Evolutionary conservation across 2,329 filamentous ascomycete species (phyloP).

Genomic region (Zymoseptoria tritici): DNA sequence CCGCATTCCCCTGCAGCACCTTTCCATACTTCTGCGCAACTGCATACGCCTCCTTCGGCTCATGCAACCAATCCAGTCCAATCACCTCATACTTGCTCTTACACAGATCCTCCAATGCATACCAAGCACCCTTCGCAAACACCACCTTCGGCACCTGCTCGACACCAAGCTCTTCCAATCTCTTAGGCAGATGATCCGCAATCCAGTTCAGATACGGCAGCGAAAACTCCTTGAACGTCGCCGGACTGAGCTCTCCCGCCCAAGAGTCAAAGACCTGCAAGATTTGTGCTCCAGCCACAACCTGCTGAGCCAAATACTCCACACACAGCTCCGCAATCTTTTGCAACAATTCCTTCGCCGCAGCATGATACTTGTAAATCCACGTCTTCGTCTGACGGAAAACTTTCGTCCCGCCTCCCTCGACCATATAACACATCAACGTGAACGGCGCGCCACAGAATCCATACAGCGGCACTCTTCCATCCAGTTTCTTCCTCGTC

Average conservation of each 20-base stretch:
- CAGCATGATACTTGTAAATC: slow-evolving; percentile 82
- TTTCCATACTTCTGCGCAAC: slow-evolving; percentile 62
- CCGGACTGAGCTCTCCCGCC: slow-evolving; percentile 86
- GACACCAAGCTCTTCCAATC: slow-evolving; percentile 64
- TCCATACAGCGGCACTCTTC: slow-evolving; percentile 85
- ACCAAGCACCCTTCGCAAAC: slow-evolving; percentile 97
- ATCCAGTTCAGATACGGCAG: slow-evolving; percentile 84
- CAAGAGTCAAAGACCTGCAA: slow-evolving; percentile 98
- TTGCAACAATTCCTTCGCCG: slow-evolving; percentile 71
- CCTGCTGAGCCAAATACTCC: slow-evolving; percentile 86
- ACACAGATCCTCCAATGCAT: slow-evolving; percentile 81
- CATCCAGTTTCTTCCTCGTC: slow-evolving; percentile 78
- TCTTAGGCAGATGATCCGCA: slow-evolving; percentile 67
- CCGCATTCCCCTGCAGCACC: slow-evolving; percentile 90
- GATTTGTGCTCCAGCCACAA: slow-evolving; percentile 87
- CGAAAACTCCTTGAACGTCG: slow-evolving; percentile 75
- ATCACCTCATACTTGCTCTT: slow-evolving; percentile 88
- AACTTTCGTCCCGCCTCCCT: slow-evolving; percentile 91
- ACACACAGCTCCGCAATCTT: slow-evolving; percentile 94
- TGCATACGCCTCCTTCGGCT: slow-evolving; percentile 74
- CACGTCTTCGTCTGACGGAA: slow-evolving; percentile 93
- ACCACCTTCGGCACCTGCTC: slow-evolving; percentile 92
- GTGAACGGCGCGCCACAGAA: slow-evolving; percentile 98
- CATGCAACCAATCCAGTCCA: slow-evolving; percentile 90
- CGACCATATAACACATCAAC: slow-evolving; percentile 96